phyloP scores from a whole-genome alignment of 169 alveolate species.

The Cyclospora cayetanensis region DNA sequence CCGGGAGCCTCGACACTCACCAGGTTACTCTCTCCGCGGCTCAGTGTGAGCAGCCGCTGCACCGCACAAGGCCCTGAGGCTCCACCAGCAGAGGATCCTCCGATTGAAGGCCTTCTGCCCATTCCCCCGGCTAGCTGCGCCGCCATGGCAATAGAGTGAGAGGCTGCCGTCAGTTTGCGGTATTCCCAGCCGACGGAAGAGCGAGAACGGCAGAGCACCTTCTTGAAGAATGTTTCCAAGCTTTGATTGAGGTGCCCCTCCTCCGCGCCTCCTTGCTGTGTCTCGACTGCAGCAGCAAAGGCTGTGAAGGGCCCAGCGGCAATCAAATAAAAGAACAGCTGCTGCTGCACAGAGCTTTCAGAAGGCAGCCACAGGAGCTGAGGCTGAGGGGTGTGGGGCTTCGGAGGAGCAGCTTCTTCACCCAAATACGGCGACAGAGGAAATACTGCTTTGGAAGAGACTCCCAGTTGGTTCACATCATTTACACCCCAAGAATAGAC shows the following conservation, averaged over 20 bases:
- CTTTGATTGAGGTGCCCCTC: background rate
- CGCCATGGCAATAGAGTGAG: background rate
- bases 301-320: background rate
- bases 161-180: background rate
- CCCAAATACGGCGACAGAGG: background rate
- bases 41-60: constrained; percentile 17
- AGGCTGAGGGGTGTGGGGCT: background rate
- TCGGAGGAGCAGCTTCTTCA: background rate
- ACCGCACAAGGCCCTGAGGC: background rate
- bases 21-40: background rate
- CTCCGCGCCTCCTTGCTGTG: background rate
- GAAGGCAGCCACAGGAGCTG: background rate
- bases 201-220: constrained; percentile 16
- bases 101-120: background rate
- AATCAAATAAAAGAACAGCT: background rate
- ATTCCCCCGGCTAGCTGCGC: background rate
- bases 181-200: constrained; percentile 6
- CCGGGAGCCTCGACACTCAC: background rate
- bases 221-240: constrained; percentile 13
- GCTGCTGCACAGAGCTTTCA: constrained; percentile 13
- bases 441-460: background rate
- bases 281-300: background rate
- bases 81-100: background rate
- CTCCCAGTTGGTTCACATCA: constrained; percentile 36
- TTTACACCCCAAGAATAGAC: constrained; percentile 33